Evolutionary conservation across 2,329 filamentous ascomycete species (phyloP).

Genomic region (Pseudogymnoascus sp.): DNA sequence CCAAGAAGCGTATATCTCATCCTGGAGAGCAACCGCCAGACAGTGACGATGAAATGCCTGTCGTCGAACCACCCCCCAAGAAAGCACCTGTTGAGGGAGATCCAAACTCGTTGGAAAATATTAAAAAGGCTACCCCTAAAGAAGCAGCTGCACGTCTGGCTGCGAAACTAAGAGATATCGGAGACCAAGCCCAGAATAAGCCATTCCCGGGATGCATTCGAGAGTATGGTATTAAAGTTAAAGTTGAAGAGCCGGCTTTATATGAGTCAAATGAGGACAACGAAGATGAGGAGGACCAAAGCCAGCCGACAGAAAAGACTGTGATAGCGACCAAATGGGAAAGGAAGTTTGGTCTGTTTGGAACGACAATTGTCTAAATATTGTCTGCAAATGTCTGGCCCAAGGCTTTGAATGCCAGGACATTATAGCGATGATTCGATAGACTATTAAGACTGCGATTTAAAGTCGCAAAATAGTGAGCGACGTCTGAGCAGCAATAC

Average conservation of each 20-base stretch:
- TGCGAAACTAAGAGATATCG: conserved; percentile 21
- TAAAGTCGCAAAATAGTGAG: neutral
- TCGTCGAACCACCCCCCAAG: neutral
- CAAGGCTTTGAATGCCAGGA: neutral
- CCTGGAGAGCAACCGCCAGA: conserved; percentile 9
- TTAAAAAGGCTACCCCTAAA: conserved; percentile 1
- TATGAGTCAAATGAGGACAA: neutral
- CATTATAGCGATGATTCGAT: neutral
- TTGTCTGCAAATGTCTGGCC: neutral
- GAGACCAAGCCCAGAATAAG: conserved; percentile 38
- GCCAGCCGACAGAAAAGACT: conserved; percentile 34
- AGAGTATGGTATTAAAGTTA: conserved; percentile 56
- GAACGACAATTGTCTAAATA: conserved; percentile 47
- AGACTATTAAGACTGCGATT: neutral
- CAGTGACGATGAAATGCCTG: conserved; percentile 9
- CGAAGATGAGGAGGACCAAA: neutral
- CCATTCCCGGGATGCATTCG: conserved; percentile 64
- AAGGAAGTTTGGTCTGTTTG: conserved; percentile 56
- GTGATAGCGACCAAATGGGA: conserved; percentile 47
- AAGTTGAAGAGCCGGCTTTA: conserved; percentile 28
- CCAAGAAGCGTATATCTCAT: neutral
- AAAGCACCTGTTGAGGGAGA: neutral
- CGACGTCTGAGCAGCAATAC: neutral
- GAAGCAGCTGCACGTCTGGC: conserved; percentile 21
- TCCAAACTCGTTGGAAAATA: neutral